Base-by-base conservation (phyloP, 441 rosid species). In the Adansonia rubrostipa region DNA sequence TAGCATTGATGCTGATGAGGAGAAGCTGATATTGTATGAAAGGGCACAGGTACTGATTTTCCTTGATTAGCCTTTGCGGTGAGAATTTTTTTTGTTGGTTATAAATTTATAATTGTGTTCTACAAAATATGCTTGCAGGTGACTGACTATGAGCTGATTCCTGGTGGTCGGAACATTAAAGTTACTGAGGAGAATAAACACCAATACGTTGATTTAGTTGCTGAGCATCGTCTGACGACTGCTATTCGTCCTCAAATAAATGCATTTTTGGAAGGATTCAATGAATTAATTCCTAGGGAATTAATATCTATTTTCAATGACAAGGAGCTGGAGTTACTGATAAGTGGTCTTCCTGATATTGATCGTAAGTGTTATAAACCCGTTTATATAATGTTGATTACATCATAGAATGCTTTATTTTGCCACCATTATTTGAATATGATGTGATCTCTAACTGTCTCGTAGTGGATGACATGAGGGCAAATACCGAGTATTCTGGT, bases 1-100 rank as follows among this genome's bases (percentile, higher is more conserved):
- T 84, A 95, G 98, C 86, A 89, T 95, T 53, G 99, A 95, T 64
- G 99, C 99, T 68, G 99, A 95, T 81, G 99, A 95, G 87, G 99
- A 95, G 87, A 90, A 95, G 86, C 89, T 82, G 80, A 93, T 95
- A 83, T 85, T 95, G 68, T 95, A 88, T 79, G 99, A 95, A 78
- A 88, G 88, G 77, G 86, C 89, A 33, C 92, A 95, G 86, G 99
- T 90, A 84, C 77, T 54, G 70, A 67, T 77, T 69, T 57, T 67
- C 36, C 40, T 28, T 47, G 60, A 19, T 60, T 51, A 47, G 9
- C 67, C 62, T 60, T 10, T 33, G 6, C 28, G 6, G 6, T 48
- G 3, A 33, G 58, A n/a, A 0, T 9, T 36, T 50, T 42, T 51
- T 22, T 69, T 14, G 42, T 36, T 36, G 45, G 45, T 63, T 63